Evolutionary conservation across 169 alveolate genomes (phyloP).

Genomic region (Babesia sp.): DNA sequence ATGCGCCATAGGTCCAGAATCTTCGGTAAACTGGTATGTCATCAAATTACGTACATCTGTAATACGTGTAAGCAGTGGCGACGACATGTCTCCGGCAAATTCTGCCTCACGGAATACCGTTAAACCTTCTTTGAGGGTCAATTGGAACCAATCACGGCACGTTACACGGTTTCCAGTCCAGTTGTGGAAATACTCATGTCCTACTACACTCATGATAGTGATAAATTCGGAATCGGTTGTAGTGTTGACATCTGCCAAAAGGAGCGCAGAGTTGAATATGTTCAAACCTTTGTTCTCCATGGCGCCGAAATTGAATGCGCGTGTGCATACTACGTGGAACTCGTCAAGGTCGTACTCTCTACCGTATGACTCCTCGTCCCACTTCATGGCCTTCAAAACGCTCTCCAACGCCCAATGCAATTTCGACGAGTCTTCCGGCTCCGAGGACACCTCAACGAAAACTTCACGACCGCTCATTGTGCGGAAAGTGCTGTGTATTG

Average conservation of each 20-base stretch:
- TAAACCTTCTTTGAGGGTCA: conserved; percentile 91
- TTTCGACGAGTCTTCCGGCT: conserved; percentile 79
- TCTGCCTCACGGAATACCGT: conserved; percentile 90
- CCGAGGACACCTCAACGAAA: conserved; percentile 79
- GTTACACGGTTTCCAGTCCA: conserved; percentile 94
- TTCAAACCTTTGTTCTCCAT: conserved; percentile 92
- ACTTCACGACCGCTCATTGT: conserved; percentile 82
- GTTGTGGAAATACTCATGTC: conserved; percentile 93
- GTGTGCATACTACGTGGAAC: conserved; percentile 87
- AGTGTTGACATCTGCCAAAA: conserved; percentile 85
- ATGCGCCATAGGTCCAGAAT: conserved; percentile 91
- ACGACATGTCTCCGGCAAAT: conserved; percentile 79
- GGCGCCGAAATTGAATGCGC: conserved; percentile 91
- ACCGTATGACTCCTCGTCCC: conserved; percentile 90
- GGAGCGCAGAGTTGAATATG: conserved; percentile 85
- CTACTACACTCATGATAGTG: conserved; percentile 85
- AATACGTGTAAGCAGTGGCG: conserved; percentile 82
- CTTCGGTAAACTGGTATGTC: conserved; percentile 87
- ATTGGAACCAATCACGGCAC: conserved; percentile 91
- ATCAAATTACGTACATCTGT: conserved; percentile 81
- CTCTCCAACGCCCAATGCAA: conserved; percentile 86
- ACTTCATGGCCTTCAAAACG: conserved; percentile 86
- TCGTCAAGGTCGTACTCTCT: conserved; percentile 88
- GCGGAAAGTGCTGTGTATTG: conserved; percentile 74
- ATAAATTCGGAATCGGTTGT: conserved; percentile 87